These are phyloP conservation scores for Phylloporus rhodoxanthus DNA, from an alignment of 768 basidiomycete species.

Conservation along the genomic window DNA sequence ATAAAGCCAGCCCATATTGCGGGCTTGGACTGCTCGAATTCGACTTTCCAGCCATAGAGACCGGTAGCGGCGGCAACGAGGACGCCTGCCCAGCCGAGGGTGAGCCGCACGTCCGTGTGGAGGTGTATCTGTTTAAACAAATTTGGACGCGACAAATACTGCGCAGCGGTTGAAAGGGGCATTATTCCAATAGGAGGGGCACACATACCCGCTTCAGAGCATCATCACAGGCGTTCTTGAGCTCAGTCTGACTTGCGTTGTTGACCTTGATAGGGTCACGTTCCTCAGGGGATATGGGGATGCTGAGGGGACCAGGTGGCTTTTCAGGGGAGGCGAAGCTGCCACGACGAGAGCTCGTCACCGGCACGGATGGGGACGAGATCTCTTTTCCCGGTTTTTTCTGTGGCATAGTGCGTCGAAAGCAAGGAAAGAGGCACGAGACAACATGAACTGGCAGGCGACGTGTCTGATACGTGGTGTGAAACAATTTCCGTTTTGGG, in stretches of 20 bases:
- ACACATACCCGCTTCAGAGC: conserved; percentile 75
- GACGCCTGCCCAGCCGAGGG: conserved; percentile 81
- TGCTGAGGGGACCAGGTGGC: conserved; percentile 51
- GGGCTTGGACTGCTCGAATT: conserved; percentile 86
- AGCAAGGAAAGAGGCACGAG: neutral
- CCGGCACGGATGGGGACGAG: conserved; percentile 7
- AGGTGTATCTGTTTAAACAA: conserved; percentile 81
- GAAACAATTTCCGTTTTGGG: conserved; percentile 6
- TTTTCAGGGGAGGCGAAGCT: conserved; percentile 30
- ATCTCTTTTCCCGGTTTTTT: conserved; percentile 15
- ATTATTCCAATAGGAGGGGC: neutral
- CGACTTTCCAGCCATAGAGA: conserved; percentile 78
- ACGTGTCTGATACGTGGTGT: conserved; percentile 24
- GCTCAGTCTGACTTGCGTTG: conserved; percentile 49
- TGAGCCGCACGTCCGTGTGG: conserved; percentile 85
- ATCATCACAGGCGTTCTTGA: conserved; percentile 79
- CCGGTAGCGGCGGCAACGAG: conserved; percentile 77
- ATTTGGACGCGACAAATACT: conserved; percentile 78
- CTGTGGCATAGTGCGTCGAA: conserved; percentile 14
- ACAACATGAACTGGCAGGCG: conserved; percentile 2
- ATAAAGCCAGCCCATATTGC: conserved; percentile 75
- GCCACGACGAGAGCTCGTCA: conserved; percentile 21
- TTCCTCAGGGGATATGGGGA: conserved; percentile 37
- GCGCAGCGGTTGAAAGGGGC: conserved; percentile 4
- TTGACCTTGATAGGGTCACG: conserved; percentile 59